These are phyloP conservation scores for Chamaecyparis obtusa DNA, from an alignment of 75 land plant genomes.

Conservation along the genomic window DNA sequence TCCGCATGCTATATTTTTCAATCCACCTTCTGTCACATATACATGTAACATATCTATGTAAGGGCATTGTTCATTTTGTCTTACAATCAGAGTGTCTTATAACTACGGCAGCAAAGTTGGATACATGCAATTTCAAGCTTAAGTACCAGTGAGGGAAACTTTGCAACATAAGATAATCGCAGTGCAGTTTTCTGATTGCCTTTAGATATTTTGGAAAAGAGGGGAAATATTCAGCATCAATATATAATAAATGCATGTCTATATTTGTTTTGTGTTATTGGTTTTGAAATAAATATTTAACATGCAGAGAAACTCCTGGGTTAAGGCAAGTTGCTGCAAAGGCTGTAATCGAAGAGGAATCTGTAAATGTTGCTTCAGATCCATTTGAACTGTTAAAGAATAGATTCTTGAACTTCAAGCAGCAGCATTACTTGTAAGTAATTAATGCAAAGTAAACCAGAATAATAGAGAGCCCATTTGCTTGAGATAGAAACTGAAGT, in stretches of 20 bases:
- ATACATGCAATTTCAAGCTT: neutral
- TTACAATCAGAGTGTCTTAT: neutral
- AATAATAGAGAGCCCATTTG: neutral
- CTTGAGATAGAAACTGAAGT: neutral
- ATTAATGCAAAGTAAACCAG: neutral
- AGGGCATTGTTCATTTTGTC: neutral
- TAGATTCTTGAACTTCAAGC: conserved; percentile 59
- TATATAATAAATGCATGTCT: neutral
- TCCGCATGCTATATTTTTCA: neutral
- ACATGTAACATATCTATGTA: neutral
- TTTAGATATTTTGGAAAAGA: neutral
- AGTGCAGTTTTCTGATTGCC: neutral
- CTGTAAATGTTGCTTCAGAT: conserved; percentile 15
- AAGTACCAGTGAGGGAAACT: neutral
- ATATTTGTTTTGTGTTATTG: neutral
- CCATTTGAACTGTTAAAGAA: conserved; percentile 44
- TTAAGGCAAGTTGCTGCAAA: conserved; percentile 24
- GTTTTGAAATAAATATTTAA: neutral
- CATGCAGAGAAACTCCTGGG: conserved; percentile 20
- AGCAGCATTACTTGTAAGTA: conserved; percentile 50
- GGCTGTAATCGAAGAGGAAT: conserved; percentile 11
- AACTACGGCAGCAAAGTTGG: neutral
- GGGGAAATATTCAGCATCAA: neutral
- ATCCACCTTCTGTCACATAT: neutral
- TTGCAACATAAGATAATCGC: neutral